These are phyloP conservation scores for Wickerhamomyces sp. DNA, from an alignment of 1,139 yeast species.

Conservation along the genomic window DNA sequence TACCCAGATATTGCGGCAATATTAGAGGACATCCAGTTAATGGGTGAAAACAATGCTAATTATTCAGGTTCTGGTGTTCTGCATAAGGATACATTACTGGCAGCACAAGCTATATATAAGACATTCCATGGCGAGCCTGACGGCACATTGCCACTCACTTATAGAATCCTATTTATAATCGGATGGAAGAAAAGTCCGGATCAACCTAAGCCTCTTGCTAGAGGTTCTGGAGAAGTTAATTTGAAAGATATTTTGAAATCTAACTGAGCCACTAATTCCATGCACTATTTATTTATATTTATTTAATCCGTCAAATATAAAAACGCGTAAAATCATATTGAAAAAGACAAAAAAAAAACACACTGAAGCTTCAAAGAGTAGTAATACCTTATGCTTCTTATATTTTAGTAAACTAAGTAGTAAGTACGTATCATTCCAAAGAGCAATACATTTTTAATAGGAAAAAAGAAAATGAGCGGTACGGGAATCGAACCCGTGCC, in stretches of 20 bases:
- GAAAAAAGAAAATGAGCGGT: slow-evolving; percentile 21
- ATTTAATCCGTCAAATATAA: too few species aligned
- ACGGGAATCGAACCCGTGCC: slow-evolving; percentile 31
- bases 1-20: slow-evolving; percentile 70
- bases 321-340: not conserved
- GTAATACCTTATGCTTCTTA: too few species aligned
- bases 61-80: slow-evolving; percentile 50
- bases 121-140: slow-evolving; percentile 62
- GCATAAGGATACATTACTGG: slow-evolving; percentile 62
- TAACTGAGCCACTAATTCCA: not conserved
- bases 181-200: slow-evolving; percentile 78
- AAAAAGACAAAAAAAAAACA: not conserved
- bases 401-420: too few species aligned
- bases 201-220: slow-evolving; percentile 68
- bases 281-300: slow-evolving; percentile 1
- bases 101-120: slow-evolving; percentile 73
- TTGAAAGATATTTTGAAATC: slow-evolving; percentile 53
- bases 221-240: slow-evolving; percentile 68
- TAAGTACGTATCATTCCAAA: too few species aligned
- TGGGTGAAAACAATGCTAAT: slow-evolving; percentile 85
- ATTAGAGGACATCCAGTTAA: slow-evolving; percentile 66
- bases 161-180: slow-evolving; percentile 73
- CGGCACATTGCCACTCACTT: slow-evolving; percentile 51
- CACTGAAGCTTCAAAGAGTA: too few species aligned
- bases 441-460: too few species aligned